phyloP scores from a whole-genome alignment of 2,329 filamentous ascomycete species.

The Erysiphe neolycopersici region DNA sequence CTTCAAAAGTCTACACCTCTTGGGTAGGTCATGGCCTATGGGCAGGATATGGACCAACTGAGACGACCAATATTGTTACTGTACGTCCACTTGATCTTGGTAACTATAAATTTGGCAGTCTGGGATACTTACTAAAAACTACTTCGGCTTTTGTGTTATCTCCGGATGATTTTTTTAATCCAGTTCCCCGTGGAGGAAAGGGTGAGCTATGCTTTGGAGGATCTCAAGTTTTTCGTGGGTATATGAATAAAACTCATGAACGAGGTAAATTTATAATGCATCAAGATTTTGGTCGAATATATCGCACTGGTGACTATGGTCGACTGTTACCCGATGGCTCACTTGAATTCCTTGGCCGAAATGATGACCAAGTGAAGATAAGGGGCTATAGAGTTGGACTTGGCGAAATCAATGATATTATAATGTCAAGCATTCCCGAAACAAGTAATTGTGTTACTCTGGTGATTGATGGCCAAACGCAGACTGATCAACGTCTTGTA shows the following conservation, averaged over 20 bases:
- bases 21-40: slow-evolving; percentile 46
- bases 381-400: slow-evolving; percentile 59
- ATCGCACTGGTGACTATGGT: slow-evolving; percentile 61
- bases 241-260: slow-evolving; percentile 39
- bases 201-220: slow-evolving; percentile 78
- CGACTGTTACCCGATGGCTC: slow-evolving; percentile 53
- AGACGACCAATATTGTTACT: slow-evolving; percentile 72
- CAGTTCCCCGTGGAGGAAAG: slow-evolving; percentile 41
- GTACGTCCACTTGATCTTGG: slow-evolving; percentile 32
- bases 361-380: slow-evolving; percentile 61
- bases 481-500: slow-evolving; percentile 26
- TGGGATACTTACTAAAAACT: slow-evolving; percentile 50
- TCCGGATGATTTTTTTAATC: slow-evolving; percentile 18
- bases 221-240: slow-evolving; percentile 52
- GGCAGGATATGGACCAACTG: slow-evolving; percentile 64
- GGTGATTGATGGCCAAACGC: slow-evolving; percentile 20
- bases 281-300: slow-evolving; percentile 41
- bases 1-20: slow-evolving; percentile 35
- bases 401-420: slow-evolving; percentile 40
- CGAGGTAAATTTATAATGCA: slow-evolving; percentile 42
- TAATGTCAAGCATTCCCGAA: slow-evolving; percentile 17
- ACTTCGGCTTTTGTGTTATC: slow-evolving; percentile 27
- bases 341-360: slow-evolving; percentile 42
- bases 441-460: slow-evolving; percentile 39
- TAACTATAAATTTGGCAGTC: slow-evolving; percentile 38